Evolutionary conservation across 441 rosid genomes (phyloP).

Genomic region (Adansonia gregorii): DNA sequence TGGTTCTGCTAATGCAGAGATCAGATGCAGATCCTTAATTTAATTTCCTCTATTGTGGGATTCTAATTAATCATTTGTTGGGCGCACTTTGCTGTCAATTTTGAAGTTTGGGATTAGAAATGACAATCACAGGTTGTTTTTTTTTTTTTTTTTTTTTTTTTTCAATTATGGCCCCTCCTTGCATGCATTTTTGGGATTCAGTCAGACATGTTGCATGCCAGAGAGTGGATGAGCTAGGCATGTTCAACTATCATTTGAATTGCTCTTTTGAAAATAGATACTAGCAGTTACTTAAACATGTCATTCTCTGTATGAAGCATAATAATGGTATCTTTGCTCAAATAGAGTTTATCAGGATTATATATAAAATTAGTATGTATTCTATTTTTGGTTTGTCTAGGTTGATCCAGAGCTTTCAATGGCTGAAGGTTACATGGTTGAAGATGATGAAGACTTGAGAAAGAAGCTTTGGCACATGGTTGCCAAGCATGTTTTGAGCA

Average conservation of each 20-base stretch:
- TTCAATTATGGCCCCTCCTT: background rate
- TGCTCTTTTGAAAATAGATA: background rate
- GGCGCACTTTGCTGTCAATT: conserved; percentile 14
- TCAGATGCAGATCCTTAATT: background rate
- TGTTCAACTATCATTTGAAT: background rate
- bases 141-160: background rate
- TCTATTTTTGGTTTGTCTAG: conserved; percentile 47
- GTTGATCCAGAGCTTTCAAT: conserved; percentile 98
- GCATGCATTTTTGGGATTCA: conserved; percentile 17
- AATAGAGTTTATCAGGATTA: no score
- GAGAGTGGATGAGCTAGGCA: background rate
- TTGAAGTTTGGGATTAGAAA: conserved; percentile 5
- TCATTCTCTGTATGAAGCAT: background rate
- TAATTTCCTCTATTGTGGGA: background rate
- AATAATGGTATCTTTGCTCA: background rate
- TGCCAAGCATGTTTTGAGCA: conserved; percentile 96
- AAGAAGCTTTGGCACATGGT: conserved; percentile 99
- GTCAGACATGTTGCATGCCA: background rate
- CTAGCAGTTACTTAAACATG: no score
- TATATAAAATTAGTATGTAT: background rate
- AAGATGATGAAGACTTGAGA: conserved; percentile 98
- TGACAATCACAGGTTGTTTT: background rate
- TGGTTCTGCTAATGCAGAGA: background rate
- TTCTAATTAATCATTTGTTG: background rate
- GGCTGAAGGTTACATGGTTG: conserved; percentile 99